A percentile compares a stretch with the other conserved stretches of the same genome.
These are phyloP conservation scores for Annulohypoxylon truncatum DNA, from an alignment of 2,329 filamentous ascomycete species.

Conservation along the genomic window DNA sequence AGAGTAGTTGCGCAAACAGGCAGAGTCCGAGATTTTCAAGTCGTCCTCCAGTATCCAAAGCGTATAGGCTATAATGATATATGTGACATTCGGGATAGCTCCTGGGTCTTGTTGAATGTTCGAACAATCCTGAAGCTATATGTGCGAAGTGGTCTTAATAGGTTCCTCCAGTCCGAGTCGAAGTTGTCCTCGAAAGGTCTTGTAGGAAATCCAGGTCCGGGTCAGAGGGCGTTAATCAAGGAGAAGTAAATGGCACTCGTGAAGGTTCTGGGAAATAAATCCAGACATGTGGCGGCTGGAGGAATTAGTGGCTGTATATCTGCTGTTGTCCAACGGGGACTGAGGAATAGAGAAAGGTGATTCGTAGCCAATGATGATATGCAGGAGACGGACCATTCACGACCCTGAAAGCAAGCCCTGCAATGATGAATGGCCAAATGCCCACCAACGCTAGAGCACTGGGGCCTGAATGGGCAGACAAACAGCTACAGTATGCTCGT, in stretches of 20 bases:
- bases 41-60: slow-evolving; percentile 25
- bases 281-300: slow-evolving; percentile 44
- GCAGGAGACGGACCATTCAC: slow-evolving; percentile 56
- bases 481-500: slow-evolving; percentile 48
- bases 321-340: slow-evolving; percentile 49
- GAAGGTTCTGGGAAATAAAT: slow-evolving; percentile 44
- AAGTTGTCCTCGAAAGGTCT: slow-evolving; percentile 32
- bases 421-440: slow-evolving; percentile 53
- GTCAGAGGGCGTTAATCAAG: slow-evolving; percentile 40
- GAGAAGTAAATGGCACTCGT: slow-evolving; percentile 37
- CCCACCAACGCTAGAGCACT: slow-evolving; percentile 51
- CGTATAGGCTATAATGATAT: slow-evolving; percentile 25
- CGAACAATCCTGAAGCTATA: slow-evolving; percentile 29
- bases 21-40: slow-evolving; percentile 17
- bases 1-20: slow-evolving; percentile 24
- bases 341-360: slow-evolving; percentile 40
- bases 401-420: slow-evolving; percentile 50
- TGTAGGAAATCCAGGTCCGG: slow-evolving; percentile 31
- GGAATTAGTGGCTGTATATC: slow-evolving; percentile 48
- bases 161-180: slow-evolving; percentile 30
- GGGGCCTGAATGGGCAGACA: slow-evolving; percentile 51
- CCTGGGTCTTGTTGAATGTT: slow-evolving; percentile 15
- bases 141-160: slow-evolving; percentile 28
- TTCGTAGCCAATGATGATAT: slow-evolving; percentile 51
- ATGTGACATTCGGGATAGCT: slow-evolving; percentile 23